These are phyloP conservation scores for Sicyos baderoa DNA, from an alignment of 306 rosid species.

Conservation along the genomic window DNA sequence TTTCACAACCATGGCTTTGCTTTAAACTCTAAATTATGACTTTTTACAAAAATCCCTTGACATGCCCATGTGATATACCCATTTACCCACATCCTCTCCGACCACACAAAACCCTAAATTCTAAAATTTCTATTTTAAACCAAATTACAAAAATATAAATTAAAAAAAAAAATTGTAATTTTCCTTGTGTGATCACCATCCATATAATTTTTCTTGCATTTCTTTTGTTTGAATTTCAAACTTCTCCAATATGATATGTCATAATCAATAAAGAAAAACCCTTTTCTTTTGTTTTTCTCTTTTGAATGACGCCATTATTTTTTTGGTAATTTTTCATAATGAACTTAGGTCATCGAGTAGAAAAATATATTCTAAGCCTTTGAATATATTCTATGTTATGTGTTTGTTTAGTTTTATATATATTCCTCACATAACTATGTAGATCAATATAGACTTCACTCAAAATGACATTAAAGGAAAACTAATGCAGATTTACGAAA, in stretches of 20 bases:
- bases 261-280: not conserved
- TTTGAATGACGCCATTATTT: not conserved
- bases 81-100: not conserved
- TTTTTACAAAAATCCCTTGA: not conserved
- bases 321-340: not conserved
- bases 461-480: no score
- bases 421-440: slow-evolving; percentile 10
- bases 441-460: not conserved
- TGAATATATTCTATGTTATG: slow-evolving; percentile 10
- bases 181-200: not conserved
- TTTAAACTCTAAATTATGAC: not conserved
- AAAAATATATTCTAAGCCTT: not conserved
- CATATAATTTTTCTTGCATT: not conserved
- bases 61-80: slow-evolving; percentile 4
- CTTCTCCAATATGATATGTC: not conserved
- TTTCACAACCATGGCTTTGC: not conserved
- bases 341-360: not conserved
- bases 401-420: not conserved
- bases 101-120: not conserved
- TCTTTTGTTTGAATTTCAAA: not conserved
- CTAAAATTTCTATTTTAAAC: no score
- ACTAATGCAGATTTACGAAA: not conserved
- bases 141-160: not conserved
- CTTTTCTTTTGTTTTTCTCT: not conserved
- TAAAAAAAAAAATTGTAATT: no score